Evolutionary conservation across 1,284 basidiomycete species (phyloP).

Genomic region (Leccinum proximum): DNA sequence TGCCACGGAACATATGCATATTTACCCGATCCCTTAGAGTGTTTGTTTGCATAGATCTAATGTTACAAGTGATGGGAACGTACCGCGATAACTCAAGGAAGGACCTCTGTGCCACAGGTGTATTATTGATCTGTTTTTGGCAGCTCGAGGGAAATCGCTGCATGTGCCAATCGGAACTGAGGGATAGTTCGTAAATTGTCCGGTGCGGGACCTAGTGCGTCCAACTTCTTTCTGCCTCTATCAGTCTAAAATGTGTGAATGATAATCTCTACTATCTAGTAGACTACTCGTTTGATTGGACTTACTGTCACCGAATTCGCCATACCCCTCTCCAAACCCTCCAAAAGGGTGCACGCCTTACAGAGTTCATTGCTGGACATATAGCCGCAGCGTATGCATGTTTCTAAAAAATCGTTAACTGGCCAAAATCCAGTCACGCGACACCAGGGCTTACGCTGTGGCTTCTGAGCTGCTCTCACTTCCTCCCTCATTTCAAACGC

Average conservation of each 20-base stretch:
- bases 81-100: not conserved
- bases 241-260: conserved; percentile 47
- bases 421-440: not conserved
- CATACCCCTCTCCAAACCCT: conserved; percentile 88
- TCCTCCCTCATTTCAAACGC: conserved; percentile 81
- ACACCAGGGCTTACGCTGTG: conserved; percentile 58
- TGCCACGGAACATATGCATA: not conserved
- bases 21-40: not conserved
- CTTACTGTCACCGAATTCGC: conserved; percentile 65
- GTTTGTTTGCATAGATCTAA: conserved; percentile 4
- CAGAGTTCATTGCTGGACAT: conserved; percentile 93
- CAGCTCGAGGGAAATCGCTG: conserved; percentile 27
- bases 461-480: conserved; percentile 73
- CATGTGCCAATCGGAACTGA: conserved; percentile 45
- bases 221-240: conserved; percentile 56
- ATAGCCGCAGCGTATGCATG: conserved; percentile 87
- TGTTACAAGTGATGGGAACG: not conserved
- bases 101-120: not conserved
- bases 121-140: conserved; percentile 13
- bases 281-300: conserved; percentile 11
- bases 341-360: conserved; percentile 89
- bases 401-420: conserved; percentile 51
- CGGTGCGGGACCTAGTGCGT: conserved; percentile 55
- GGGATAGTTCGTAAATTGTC: conserved; percentile 66
- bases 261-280: not conserved